Percentiles rank a stretch among this genome's conserved stretches.
phyloP scores from a whole-genome alignment of 2,329 filamentous ascomycete species.

The Paradendryphiella salina region DNA sequence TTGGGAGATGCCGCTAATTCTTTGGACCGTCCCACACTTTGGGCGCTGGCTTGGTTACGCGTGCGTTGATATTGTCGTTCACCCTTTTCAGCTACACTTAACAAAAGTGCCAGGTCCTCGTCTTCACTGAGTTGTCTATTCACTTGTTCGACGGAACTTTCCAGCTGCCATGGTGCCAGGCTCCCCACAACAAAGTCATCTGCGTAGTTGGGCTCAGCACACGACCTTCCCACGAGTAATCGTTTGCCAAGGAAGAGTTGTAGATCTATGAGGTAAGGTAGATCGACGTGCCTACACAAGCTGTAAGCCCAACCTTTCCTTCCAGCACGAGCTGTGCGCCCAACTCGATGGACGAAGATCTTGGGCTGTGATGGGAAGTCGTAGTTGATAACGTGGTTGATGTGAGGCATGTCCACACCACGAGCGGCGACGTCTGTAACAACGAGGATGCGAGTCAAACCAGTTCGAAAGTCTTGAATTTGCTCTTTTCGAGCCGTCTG shows the following conservation, averaged over 20 bases:
- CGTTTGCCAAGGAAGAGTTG: constrained; percentile 91
- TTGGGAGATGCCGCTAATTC: constrained; percentile 70
- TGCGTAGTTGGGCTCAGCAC: constrained; percentile 68
- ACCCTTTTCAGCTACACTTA: constrained; percentile 77
- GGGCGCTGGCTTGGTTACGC: constrained; percentile 82
- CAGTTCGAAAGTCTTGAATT: constrained; percentile 84
- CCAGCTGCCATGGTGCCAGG: constrained; percentile 72
- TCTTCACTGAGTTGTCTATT: constrained; percentile 76
- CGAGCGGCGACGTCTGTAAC: constrained; percentile 95
- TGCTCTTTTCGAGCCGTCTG: constrained; percentile 91
- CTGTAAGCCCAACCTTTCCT: constrained; percentile 94
- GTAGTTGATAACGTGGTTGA: constrained; percentile 98
- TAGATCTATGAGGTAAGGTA: constrained; percentile 88
- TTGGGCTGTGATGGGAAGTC: constrained; percentile 97
- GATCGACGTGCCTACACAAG: constrained; percentile 82
- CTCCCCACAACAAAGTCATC: constrained; percentile 83
- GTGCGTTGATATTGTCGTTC: constrained; percentile 92
- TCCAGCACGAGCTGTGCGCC: constrained; percentile 91
- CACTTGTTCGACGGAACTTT: constrained; percentile 78
- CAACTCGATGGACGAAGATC: constrained; percentile 93
- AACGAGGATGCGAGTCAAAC: constrained; percentile 85
- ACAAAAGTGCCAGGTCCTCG: constrained; percentile 71
- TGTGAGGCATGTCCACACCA: constrained; percentile 95
- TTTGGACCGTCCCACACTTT: constrained; percentile 87
- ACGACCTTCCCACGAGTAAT: constrained; percentile 71